Conservation (phyloP, 2,329 filamentous ascomycete species). For the Stachybotrys elegans region DNA sequence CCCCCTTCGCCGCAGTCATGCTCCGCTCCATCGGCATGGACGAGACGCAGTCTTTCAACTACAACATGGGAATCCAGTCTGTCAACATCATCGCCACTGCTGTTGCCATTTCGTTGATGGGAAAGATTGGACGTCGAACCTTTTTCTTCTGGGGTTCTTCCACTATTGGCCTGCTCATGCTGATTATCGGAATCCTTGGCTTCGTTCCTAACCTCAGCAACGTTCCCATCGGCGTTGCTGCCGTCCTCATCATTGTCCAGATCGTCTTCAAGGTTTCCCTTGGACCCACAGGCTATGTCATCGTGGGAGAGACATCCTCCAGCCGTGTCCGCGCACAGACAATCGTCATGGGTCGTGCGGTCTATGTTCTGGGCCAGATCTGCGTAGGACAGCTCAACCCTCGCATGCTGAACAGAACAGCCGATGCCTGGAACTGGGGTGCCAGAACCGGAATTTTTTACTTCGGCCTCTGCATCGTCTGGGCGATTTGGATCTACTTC, state of each 20-base stretch:
- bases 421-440: slow-evolving; percentile 25
- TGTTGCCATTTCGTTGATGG: slow-evolving; percentile 33
- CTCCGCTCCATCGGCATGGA: slow-evolving; percentile 45
- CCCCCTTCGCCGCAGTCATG: slow-evolving; percentile 47
- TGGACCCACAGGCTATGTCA: slow-evolving; percentile 37
- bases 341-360: slow-evolving; percentile 34
- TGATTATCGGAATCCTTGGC: slow-evolving; percentile 35
- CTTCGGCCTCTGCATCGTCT: slow-evolving; percentile 31
- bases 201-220: slow-evolving; percentile 19
- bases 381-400: slow-evolving; percentile 31
- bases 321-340: slow-evolving; percentile 38
- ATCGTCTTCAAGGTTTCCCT: slow-evolving; percentile 38
- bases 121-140: slow-evolving; percentile 30
- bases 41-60: slow-evolving; percentile 34
- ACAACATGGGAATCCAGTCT: slow-evolving; percentile 43
- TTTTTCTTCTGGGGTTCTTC: slow-evolving; percentile 36
- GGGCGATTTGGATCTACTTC: slow-evolving; percentile 37
- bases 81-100: slow-evolving; percentile 36
- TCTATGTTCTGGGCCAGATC: slow-evolving; percentile 35
- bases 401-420: slow-evolving; percentile 25
- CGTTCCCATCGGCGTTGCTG: slow-evolving; percentile 27
- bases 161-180: slow-evolving; percentile 31
- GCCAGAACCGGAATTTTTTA: slow-evolving; percentile 30
- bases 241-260: slow-evolving; percentile 32
- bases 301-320: slow-evolving; percentile 39